Conservation (phyloP, 495 filamentous ascomycete genomes). For the Polyplosphaeria fusca region DNA sequence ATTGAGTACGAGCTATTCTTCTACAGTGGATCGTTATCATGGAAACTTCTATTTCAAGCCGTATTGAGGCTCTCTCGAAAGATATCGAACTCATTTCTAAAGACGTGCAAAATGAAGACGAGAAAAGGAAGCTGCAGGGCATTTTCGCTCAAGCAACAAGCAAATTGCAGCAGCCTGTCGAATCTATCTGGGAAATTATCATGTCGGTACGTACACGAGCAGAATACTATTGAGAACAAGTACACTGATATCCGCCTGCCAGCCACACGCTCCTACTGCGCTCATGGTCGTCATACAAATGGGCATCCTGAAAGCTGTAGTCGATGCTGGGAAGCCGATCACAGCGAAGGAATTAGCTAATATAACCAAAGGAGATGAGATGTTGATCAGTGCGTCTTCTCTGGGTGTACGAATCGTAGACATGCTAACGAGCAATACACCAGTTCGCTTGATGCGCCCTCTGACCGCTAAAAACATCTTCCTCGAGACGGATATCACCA, state of each 20-base stretch:
- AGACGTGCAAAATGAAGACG: too few relatives aligned
- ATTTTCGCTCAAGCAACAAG: not conserved
- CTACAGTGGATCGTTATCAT: too few relatives aligned
- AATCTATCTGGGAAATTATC: conserved; percentile 9
- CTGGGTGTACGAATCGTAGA: not conserved
- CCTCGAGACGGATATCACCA: conserved; percentile 2
- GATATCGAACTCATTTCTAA: too few relatives aligned
- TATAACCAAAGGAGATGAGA: conserved; percentile 3
- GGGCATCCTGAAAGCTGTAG: conserved; percentile 1
- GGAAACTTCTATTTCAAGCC: too few relatives aligned
- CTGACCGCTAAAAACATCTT: conserved; percentile 1
- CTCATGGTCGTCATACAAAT: conserved; percentile 9
- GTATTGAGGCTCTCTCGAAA: too few relatives aligned
- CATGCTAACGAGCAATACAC: not conserved
- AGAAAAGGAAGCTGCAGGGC: not conserved
- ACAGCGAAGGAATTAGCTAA: conserved; percentile 3
- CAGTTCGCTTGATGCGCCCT: not conserved
- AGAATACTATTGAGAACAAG: too few relatives aligned
- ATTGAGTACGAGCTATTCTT: too few relatives aligned
- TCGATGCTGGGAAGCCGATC: conserved; percentile 4
- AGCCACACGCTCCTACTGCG: conserved; percentile 9
- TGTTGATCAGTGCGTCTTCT: not conserved
- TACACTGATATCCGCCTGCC: too few relatives aligned
- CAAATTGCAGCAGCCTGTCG: conserved; percentile 1
- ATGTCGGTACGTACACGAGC: too few relatives aligned